These are phyloP conservation scores for Cyclostephanos tholiformis DNA, from an alignment of 108 stramenopile species.

Conservation along the genomic window DNA sequence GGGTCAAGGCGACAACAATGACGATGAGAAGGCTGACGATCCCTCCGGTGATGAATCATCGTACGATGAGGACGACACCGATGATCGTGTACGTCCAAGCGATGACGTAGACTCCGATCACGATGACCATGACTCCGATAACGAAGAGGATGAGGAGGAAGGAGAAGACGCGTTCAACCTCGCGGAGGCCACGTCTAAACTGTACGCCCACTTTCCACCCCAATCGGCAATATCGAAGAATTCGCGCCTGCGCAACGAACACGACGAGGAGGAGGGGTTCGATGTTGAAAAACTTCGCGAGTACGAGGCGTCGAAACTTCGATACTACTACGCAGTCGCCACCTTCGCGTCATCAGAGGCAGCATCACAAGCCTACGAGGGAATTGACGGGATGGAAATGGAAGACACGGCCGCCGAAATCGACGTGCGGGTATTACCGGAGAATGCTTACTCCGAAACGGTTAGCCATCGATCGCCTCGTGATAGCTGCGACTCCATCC, in stretches of 20 bases:
- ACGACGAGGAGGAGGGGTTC: conserved; percentile 63
- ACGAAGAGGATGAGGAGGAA: conserved; percentile 29
- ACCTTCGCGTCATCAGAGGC: conserved; percentile 73
- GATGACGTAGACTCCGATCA: conserved; percentile 31
- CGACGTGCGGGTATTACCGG: conserved; percentile 91
- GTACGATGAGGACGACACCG: conserved; percentile 22
- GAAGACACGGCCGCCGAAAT: conserved; percentile 90
- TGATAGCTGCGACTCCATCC: conserved; percentile 75
- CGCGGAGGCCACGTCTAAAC: conserved; percentile 45
- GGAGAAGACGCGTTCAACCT: conserved; percentile 43
- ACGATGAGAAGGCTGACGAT: conserved; percentile 3
- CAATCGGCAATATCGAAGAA: conserved; percentile 39
- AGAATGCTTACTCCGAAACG: conserved; percentile 58
- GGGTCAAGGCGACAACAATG: conserved; percentile 29
- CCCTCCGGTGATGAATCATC: conserved; percentile 5
- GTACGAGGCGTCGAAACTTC: conserved; percentile 93
- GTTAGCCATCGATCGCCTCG: conserved; percentile 66
- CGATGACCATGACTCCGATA: conserved; percentile 27
- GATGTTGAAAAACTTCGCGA: conserved; percentile 91
- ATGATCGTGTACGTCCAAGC: conserved; percentile 14
- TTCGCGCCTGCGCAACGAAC: conserved; percentile 12
- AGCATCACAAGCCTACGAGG: conserved; percentile 86
- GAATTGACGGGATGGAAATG: conserved; percentile 96
- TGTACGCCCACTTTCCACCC: conserved; percentile 46
- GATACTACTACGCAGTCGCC: conserved; percentile 96